Evolutionary conservation across 805 yeast genomes (phyloP).

Genomic region (Brettanomyces sp.): DNA sequence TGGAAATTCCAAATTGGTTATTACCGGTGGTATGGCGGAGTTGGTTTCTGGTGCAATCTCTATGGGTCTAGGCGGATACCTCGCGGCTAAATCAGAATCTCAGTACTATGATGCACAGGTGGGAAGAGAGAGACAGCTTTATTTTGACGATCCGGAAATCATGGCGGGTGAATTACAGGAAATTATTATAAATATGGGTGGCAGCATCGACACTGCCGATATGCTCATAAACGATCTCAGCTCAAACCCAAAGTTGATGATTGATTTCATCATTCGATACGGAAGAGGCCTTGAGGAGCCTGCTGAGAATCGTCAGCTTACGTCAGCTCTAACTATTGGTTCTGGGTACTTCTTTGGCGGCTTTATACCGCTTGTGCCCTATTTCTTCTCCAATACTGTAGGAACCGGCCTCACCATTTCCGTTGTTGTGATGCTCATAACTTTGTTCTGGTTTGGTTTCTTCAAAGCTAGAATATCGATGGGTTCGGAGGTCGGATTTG

Average conservation of each 20-base stretch:
- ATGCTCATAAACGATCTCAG: slow-evolving; percentile 73
- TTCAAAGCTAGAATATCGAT: slow-evolving; percentile 77
- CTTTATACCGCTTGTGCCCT: slow-evolving; percentile 82
- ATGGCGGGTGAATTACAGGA: slow-evolving; percentile 76
- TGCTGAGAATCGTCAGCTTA: slow-evolving; percentile 80
- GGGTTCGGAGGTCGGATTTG: slow-evolving; percentile 61
- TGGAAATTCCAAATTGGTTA: slow-evolving; percentile 83
- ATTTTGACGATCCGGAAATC: slow-evolving; percentile 54
- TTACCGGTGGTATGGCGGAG: slow-evolving; percentile 98
- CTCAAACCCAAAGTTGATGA: slow-evolving; percentile 64
- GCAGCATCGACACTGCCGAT: slow-evolving; percentile 62
- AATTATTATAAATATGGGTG: slow-evolving; percentile 65
- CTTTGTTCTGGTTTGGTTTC: slow-evolving; percentile 82
- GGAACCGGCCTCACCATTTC: slow-evolving; percentile 68
- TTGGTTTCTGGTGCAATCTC: slow-evolving; percentile 93
- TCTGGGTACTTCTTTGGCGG: slow-evolving; percentile 87
- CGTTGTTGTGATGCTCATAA: slow-evolving; percentile 72
- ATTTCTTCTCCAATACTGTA: slow-evolving; percentile 73
- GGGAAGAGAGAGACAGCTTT: slow-evolving; percentile 56
- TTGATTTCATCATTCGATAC: slow-evolving; percentile 77
- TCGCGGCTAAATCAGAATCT: slow-evolving; percentile 86
- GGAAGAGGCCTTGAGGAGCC: slow-evolving; percentile 96
- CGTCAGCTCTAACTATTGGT: slow-evolving; percentile 87
- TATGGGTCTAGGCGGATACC: slow-evolving; percentile 95
- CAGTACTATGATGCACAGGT: slow-evolving; percentile 70